A percentile compares a stretch with the other conserved stretches of the same genome.
These are phyloP conservation scores for Lactarius tabidus DNA, from an alignment of 768 basidiomycete genomes.

Conservation along the genomic window DNA sequence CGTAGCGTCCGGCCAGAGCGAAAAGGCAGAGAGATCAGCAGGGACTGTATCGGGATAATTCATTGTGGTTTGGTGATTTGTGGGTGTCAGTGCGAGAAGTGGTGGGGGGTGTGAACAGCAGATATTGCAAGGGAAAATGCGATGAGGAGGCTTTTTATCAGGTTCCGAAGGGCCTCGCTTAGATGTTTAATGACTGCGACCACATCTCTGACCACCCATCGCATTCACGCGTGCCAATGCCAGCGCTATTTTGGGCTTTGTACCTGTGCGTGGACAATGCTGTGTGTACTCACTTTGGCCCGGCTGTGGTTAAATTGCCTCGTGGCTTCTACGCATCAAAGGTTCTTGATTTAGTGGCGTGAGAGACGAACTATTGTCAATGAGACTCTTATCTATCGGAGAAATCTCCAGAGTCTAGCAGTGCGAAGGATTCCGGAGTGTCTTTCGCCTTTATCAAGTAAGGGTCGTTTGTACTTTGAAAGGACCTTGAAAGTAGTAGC, in stretches of 20 bases:
- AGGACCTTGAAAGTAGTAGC: neutral
- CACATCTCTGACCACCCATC: no score
- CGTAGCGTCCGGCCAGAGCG: neutral
- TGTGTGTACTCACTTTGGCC: neutral
- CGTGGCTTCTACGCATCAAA: neutral
- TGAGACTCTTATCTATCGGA: neutral
- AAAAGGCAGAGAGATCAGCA: neutral
- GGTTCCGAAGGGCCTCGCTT: neutral
- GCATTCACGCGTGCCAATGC: no score
- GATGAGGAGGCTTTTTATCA: neutral
- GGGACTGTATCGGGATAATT: neutral
- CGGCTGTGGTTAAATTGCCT: neutral
- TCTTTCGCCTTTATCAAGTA: neutral
- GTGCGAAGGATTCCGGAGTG: neutral
- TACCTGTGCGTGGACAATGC: neutral
- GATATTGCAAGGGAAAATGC: neutral
- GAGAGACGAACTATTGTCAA: no score
- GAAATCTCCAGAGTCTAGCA: neutral
- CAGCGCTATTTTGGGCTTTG: neutral
- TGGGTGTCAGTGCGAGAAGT: neutral
- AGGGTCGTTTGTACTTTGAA: neutral
- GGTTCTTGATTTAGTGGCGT: no score
- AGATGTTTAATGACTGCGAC: no score
- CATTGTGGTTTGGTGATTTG: neutral
- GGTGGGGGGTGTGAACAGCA: neutral